Evolutionary conservation across 192 early-diverging fungal species (phyloP), one percentile per base, ranked within the genome.

Genomic region (Backusella sp.): DNA sequence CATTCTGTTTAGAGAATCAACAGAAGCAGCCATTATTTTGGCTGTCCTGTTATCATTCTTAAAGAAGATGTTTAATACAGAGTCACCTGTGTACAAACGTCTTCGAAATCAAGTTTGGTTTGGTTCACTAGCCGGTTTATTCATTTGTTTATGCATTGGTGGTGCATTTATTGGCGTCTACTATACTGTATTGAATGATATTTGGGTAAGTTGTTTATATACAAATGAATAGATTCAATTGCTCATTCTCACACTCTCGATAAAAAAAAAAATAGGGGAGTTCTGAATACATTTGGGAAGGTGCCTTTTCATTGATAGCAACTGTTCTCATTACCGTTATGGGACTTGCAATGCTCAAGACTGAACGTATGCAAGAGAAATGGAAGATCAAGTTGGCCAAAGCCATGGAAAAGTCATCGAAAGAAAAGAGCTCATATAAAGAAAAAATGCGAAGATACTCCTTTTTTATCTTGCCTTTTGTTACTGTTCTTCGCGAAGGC

Each of bases 201-300:
- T 89, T 36, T 90, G 89, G 89, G 46, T n/a, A 49, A n/a, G 17
- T 49, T 15, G 14, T 49, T 49, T n/a, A n/a, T 49, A n/a, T 15
- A 12, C 17, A 4, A 15, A 44, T 39, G 9, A 7, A 4, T n/a
- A 49, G n/a, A 17, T 49, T n/a, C 17, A 49, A n/a, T 49, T 0
- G 4, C 6, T 12, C 19, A 6, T n/a, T 49, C 46, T 49, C 46
- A n/a, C 6, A 39, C 17, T 0, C 17, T 44, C 15, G 30, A n/a
- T n/a, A n/a, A 39, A 39, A 39, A 41, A 41, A 39, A 44, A 44
- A 44, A 44, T 14, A 49, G 46, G 80, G 80, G 62, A 87, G 88
- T 52, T 82, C 88, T 72, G 96, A 97, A 77, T 74, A 86, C 53
- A 79, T 96, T n/a, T 96, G 93, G 93, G 96, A 98, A 85, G 97